These are phyloP conservation scores for Malassezia slooffiae DNA, from an alignment of 1,284 basidiomycete species.

Conservation along the genomic window DNA sequence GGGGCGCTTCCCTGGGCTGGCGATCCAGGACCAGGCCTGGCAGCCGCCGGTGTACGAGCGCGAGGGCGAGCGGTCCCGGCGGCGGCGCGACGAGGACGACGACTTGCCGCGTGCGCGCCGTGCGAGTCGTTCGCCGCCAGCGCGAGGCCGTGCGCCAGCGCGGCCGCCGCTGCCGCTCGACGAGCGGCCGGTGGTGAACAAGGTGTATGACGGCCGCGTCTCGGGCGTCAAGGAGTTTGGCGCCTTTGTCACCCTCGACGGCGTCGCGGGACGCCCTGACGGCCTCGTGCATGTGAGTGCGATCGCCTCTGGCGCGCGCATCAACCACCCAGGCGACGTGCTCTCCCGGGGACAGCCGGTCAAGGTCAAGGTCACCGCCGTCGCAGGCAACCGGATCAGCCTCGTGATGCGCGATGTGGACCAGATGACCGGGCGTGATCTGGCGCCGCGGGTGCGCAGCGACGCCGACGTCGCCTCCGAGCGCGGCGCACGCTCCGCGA, in stretches of 20 bases:
- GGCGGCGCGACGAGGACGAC: conserved; percentile 49
- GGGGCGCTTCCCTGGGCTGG: conserved; percentile 80
- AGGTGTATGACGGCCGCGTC: conserved; percentile 83
- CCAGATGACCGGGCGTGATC: conserved; percentile 73
- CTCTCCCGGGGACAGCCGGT: conserved; percentile 72
- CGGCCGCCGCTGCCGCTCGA: conserved; percentile 50
- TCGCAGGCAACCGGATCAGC: conserved; percentile 67
- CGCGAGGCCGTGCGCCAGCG: conserved; percentile 2
- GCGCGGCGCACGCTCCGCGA: conserved; percentile 28
- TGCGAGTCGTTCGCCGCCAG: neutral
- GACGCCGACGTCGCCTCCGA: conserved; percentile 59
- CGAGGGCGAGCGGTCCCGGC: neutral
- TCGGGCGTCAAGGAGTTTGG: conserved; percentile 86
- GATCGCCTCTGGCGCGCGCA: conserved; percentile 62
- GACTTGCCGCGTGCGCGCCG: too few species aligned
- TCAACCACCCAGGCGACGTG: conserved; percentile 75
- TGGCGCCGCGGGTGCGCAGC: conserved; percentile 86
- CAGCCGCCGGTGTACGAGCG: conserved; percentile 47
- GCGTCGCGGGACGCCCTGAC: conserved; percentile 71
- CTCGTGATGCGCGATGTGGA: conserved; percentile 98
- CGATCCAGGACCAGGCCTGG: conserved; percentile 62
- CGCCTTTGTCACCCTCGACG: conserved; percentile 81
- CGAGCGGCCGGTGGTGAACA: conserved; percentile 76
- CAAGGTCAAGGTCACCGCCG: conserved; percentile 71
- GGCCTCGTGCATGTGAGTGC: conserved; percentile 93